Base-by-base conservation (phyloP, 1,284 basidiomycete genomes). In the Malassezia sympodialis region DNA sequence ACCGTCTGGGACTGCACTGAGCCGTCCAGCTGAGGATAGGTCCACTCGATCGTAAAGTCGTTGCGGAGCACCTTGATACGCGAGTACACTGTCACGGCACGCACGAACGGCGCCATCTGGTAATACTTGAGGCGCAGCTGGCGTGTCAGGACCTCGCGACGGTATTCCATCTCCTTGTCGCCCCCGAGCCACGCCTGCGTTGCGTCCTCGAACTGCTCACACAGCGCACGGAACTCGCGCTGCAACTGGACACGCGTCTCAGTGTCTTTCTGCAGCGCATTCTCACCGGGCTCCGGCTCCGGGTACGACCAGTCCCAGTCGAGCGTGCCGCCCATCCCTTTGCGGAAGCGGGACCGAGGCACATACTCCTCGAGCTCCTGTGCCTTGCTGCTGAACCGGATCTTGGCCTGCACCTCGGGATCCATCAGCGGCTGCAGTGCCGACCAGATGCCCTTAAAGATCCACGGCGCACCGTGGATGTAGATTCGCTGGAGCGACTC, bases 241-340 rank as follows among this genome's bases (percentile, higher is more conserved):
- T 65, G 50, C 51, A 74, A 65, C 49, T 61, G 64, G 26, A 65
- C 40, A 12, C 62, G 53, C 24, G 67, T 71, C 52, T 69, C 67
- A 1, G 46, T 60, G 53, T 75, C 70, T 54, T 76, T 69, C 50
- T 67, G 55, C 26, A 63, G 41, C 37, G 65, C 66, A 54, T 74
- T 74, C 57, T 74, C 72, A 15, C 59, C 58, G 11, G 67, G 61
- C 45, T 70, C 61, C 4, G 70, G 70, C 62, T 74, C 72, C 19
- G 63, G 63, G 60, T 74, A 74, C 60, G 69, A 58, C 72, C 72
- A 74, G 48, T 73, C 70, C 70, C 72, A 72, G 51, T 73, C 65
- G 59, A 73, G 64, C 32, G 68, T 74, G 23, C 72, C 72, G 53
- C 72, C 72, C 72, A 74, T 74, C 24, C 62, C 70, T 55, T 66